phyloP scores from a whole-genome alignment of 2,329 filamentous ascomycete species.

The Arthrocladium fulminans region DNA sequence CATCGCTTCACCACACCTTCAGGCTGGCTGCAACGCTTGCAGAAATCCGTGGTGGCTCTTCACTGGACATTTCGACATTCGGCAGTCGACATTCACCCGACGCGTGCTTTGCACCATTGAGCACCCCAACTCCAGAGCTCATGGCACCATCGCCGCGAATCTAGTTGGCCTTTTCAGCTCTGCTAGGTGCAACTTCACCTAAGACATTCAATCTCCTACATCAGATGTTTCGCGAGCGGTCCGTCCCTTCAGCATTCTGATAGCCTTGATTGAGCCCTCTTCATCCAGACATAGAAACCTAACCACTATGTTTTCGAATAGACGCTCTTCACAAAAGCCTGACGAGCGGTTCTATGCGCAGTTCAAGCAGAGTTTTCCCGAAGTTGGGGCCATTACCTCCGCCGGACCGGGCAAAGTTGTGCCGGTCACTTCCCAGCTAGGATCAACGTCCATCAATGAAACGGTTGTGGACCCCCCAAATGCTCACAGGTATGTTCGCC shows the following conservation, averaged over 20 bases:
- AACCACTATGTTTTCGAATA: conserved; percentile 28
- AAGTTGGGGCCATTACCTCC: conserved; percentile 50
- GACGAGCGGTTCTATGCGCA: conserved; percentile 73
- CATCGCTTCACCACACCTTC: conserved; percentile 1
- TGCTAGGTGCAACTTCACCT: conserved; percentile 15
- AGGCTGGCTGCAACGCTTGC: conserved; percentile 7
- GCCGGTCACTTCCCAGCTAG: conserved; percentile 29
- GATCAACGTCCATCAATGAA: conserved; percentile 24
- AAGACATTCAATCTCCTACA: conserved; percentile 19
- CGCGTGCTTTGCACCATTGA: not conserved
- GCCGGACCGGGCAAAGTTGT: conserved; percentile 37
- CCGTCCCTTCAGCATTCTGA: conserved; percentile 23
- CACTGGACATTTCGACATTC: not conserved
- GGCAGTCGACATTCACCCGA: no score
- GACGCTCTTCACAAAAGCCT: conserved; percentile 75
- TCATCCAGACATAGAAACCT: conserved; percentile 14
- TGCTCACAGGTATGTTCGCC: conserved; percentile 21
- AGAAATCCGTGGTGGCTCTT: not conserved
- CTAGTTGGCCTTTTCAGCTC: not conserved
- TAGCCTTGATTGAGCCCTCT: conserved; percentile 12
- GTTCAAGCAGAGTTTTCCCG: conserved; percentile 76
- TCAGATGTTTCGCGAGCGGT: conserved; percentile 43
- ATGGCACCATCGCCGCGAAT: not conserved
- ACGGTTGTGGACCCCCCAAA: conserved; percentile 20
- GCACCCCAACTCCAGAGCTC: not conserved